Base-by-base conservation (phyloP, 352 stramenopile species). In the Globisporangium alternatum region DNA sequence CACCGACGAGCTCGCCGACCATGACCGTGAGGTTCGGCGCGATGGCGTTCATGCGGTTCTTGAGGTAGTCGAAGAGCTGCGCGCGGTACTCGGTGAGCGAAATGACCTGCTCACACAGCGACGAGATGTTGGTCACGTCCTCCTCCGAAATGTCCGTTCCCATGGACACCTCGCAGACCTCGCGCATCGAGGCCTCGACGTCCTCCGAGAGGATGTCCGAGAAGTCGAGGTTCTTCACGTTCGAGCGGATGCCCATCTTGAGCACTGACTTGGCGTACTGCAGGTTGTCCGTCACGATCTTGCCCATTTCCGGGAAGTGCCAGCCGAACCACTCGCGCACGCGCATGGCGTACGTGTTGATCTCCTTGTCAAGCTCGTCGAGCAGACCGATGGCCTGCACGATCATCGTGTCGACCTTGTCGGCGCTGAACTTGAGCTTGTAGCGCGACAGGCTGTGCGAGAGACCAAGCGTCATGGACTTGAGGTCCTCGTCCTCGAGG, bases 341-440 rank as follows among this genome's bases (percentile, higher is more conserved):
- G 66, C 98, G 86, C 98, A 99, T 99, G 51, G 98, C 98, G 86
- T 99, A 99, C 64, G 97, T 99, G 86, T 99, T 99, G 80, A 99
- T 99, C 82, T 99, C 98, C 89, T 99, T 99, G 89, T 99, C 98
- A 17, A 99, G 86, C 76, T 99, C 97, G 83, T 99, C 98, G 15
- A 99, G 81, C 52, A 99, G 81, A 13, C 96, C 96, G 57, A 99
- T 99, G 15, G 98, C 97, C 87, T 99, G 98, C 60, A 99, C 96
- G 57, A 99, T 99, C 98, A 99, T 99, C 37, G 97, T 99, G 87
- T 99, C 98, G 12, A 99, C 89, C 86, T 99, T 99, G 77, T 99
- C 98, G 12, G 97, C 95, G 65, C 88, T 98, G 68, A 99, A 99
- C 88, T 99, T 99, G 72, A 99, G 91, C 88, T 99, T 99, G 85